Evolutionary conservation across 768 basidiomycete genomes (phyloP).

Genomic region (Russula emetica): DNA sequence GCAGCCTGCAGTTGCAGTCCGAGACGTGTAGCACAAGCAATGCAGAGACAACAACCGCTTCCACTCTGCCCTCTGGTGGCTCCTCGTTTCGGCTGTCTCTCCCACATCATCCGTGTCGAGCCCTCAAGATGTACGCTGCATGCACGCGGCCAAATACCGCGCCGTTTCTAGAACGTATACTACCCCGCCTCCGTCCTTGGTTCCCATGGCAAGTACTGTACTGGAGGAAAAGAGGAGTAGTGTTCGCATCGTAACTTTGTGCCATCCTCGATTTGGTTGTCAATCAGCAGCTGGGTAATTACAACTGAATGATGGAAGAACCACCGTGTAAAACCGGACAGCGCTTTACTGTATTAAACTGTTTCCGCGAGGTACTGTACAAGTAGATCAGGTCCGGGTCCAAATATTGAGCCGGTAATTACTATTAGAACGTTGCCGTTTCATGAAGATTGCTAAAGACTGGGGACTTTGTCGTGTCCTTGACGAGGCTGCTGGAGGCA

Average conservation of each 20-base stretch:
- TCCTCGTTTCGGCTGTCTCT: too few relatives aligned
- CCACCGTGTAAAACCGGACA: too few relatives aligned
- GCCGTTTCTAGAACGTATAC: not conserved
- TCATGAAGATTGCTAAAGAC: not conserved
- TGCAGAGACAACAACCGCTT: too few relatives aligned
- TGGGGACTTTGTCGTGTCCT: too few relatives aligned
- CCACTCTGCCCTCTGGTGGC: too few relatives aligned
- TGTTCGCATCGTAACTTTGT: not conserved
- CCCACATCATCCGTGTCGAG: too few relatives aligned
- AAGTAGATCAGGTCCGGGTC: not conserved
- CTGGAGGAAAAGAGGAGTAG: not conserved
- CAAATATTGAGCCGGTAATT: not conserved
- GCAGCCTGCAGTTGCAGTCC: too few relatives aligned
- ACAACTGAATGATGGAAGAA: not conserved
- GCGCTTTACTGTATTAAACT: not conserved
- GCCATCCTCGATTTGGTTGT: not conserved
- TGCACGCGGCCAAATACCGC: too few relatives aligned
- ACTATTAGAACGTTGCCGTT: too few relatives aligned
- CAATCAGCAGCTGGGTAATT: not conserved
- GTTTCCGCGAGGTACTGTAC: not conserved
- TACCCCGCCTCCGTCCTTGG: not conserved
- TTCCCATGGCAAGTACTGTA: constrained; percentile 10
- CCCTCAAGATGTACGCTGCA: too few relatives aligned
- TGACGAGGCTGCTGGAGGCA: not conserved
- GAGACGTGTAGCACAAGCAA: too few relatives aligned